Evolutionary conservation across 768 basidiomycete genomes (phyloP).

Genomic region (Amanita inopinata): DNA sequence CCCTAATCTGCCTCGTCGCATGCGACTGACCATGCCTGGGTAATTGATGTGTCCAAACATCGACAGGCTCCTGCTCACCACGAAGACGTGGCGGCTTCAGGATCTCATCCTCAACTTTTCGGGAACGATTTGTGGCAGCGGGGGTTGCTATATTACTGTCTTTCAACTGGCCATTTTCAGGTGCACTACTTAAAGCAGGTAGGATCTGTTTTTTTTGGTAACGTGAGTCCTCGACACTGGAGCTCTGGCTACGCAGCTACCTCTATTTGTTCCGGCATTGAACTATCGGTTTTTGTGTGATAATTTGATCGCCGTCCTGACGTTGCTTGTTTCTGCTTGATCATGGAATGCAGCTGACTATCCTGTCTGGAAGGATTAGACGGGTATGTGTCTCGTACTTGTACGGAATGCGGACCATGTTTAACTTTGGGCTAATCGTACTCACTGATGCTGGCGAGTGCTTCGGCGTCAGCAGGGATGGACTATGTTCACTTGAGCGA

Average conservation of each 20-base stretch:
- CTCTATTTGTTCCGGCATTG: constrained; percentile 1
- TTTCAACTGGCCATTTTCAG: constrained; percentile 1
- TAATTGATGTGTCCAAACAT: too few species aligned
- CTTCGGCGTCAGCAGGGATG: not conserved
- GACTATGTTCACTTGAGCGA: not conserved
- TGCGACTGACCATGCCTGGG: too few species aligned
- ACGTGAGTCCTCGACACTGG: not conserved
- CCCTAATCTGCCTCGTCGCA: too few species aligned
- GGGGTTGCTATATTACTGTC: too few species aligned
- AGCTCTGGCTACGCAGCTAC: not conserved
- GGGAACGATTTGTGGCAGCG: too few species aligned
- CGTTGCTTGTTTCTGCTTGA: not conserved
- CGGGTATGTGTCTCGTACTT: not conserved
- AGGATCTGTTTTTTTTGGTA: not conserved
- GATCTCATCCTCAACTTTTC: too few species aligned
- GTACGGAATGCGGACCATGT: constrained; percentile 1
- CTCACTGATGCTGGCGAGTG: constrained; percentile 1
- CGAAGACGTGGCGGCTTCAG: too few species aligned
- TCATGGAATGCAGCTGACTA: not conserved
- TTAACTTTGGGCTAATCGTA: not conserved
- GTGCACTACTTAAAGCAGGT: not conserved
- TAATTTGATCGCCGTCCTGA: constrained; percentile 2
- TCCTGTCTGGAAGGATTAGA: not conserved
- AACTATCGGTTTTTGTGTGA: constrained; percentile 2
- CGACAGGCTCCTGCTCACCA: too few species aligned